These are phyloP conservation scores for Rhizopus stolonifer DNA, from an alignment of 371 early-diverging fungal species.

Conservation along the genomic window DNA sequence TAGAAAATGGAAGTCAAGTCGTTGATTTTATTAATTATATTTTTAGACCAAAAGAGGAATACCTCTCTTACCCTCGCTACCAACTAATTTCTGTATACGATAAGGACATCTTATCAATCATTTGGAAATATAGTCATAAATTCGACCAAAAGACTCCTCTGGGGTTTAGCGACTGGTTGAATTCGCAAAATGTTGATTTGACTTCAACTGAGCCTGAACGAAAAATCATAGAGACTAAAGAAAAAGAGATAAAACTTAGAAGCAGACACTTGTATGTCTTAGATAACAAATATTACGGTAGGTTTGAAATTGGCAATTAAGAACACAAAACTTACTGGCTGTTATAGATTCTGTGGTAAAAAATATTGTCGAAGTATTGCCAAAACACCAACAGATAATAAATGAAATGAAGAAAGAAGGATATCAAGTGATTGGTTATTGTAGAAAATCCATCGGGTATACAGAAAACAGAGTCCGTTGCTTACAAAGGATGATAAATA, in stretches of 20 bases:
- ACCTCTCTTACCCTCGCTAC: constrained; percentile 6
- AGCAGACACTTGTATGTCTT: constrained; percentile 5
- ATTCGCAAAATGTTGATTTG: constrained; percentile 1
- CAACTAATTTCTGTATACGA: constrained; percentile 10
- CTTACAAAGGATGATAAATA: constrained; percentile 13
- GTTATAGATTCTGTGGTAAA: constrained; percentile 6
- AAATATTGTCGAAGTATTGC: constrained; percentile 10
- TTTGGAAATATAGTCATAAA: constrained; percentile 4
- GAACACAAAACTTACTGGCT: constrained; percentile 4
- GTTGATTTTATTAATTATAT: constrained; percentile 9
- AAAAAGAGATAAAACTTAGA: constrained; percentile 5
- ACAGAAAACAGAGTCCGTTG: constrained; percentile 10
- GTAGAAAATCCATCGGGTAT: constrained; percentile 7
- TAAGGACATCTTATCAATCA: constrained; percentile 11
- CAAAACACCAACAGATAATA: constrained; percentile 8
- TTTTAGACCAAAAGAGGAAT: constrained; percentile 16
- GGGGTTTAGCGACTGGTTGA: constrained; percentile 5
- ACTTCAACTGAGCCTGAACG: constrained; percentile 5
- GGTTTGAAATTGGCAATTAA: constrained; percentile 3
- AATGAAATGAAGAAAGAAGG: constrained; percentile 6
- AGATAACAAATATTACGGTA: background rate
- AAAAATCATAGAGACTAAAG: constrained; percentile 1
- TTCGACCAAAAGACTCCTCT: constrained; percentile 4
- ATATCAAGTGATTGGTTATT: constrained; percentile 13
- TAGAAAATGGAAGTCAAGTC: constrained; percentile 12